A percentile compares a stretch with the other conserved stretches of the same genome.
phyloP scores from a whole-genome alignment of 1,139 yeast genomes.

The Magnusiomyces suaveolens region DNA sequence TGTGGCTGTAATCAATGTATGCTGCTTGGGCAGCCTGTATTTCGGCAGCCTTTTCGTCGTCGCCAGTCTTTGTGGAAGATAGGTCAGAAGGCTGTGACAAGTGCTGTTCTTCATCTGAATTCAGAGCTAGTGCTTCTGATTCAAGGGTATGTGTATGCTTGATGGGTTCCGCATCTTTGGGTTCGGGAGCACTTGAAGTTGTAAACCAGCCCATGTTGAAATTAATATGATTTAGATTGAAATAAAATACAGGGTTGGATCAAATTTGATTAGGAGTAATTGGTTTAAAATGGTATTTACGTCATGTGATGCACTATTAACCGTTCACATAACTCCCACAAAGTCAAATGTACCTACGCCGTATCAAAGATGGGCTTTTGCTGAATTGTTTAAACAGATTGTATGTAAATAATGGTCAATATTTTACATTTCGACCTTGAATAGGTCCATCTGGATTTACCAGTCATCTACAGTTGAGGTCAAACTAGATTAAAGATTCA shows the following conservation, averaged over 20 bases:
- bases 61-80: neutral
- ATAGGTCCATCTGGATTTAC: no score
- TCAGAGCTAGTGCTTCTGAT: neutral
- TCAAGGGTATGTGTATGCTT: neutral
- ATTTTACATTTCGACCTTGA: no score
- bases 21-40: neutral
- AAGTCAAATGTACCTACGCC: no score
- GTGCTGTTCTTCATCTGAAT: neutral
- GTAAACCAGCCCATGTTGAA: neutral
- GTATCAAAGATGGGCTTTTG: no score
- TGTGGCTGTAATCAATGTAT: conserved; percentile 7
- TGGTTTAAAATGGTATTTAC: neutral
- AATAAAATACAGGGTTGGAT: no score
- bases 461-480: no score
- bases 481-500: no score
- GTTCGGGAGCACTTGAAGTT: neutral
- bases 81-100: neutral
- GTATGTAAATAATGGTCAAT: no score
- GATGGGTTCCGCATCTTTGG: neutral
- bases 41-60: conserved; percentile 3
- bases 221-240: neutral
- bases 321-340: no score
- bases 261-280: no score
- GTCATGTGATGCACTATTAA: no score
- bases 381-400: no score